Percentiles rank a stretch among this genome's conserved stretches.
These are phyloP conservation scores for Syzygium malaccense DNA, from an alignment of 441 rosid genomes.

Conservation along the genomic window DNA sequence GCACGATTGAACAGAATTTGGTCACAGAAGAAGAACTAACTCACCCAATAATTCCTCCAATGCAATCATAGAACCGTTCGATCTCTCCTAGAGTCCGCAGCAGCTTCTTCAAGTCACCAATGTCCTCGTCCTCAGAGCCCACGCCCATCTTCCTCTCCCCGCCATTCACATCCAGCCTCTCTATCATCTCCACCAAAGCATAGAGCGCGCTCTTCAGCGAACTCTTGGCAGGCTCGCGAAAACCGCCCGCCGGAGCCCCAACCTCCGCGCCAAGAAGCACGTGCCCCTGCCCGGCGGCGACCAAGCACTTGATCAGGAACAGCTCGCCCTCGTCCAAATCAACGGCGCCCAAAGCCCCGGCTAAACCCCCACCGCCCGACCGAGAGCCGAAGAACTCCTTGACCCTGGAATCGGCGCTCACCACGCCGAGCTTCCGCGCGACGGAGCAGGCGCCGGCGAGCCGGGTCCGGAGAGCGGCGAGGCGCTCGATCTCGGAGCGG, in stretches of 20 bases:
- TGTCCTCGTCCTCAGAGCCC: slow-evolving; percentile 30
- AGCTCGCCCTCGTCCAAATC: slow-evolving; percentile 35
- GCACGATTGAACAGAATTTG: not conserved
- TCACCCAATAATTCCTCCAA: slow-evolving; percentile 92
- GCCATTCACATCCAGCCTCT: slow-evolving; percentile 39
- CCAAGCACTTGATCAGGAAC: slow-evolving; percentile 64
- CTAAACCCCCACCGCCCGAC: slow-evolving; percentile 12
- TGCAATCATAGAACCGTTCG: slow-evolving; percentile 76
- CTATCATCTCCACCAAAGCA: slow-evolving; percentile 69
- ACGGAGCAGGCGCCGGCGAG: slow-evolving; percentile 29
- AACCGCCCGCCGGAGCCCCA: slow-evolving; percentile 22
- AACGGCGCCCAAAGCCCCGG: slow-evolving; percentile 25
- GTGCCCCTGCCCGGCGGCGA: slow-evolving; percentile 83
- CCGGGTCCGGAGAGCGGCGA: slow-evolving; percentile 41
- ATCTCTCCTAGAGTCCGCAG: slow-evolving; percentile 47
- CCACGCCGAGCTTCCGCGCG: slow-evolving; percentile 23
- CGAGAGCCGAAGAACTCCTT: slow-evolving; percentile 29
- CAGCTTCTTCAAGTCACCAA: slow-evolving; percentile 41
- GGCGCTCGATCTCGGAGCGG: slow-evolving; percentile 60
- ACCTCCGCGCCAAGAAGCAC: slow-evolving; percentile 39
- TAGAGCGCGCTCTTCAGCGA: slow-evolving; percentile 58
- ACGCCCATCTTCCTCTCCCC: slow-evolving; percentile 8
- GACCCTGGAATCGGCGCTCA: slow-evolving; percentile 50
- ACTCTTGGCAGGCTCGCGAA: slow-evolving; percentile 25
- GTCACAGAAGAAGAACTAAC: slow-evolving; percentile 2